Evolutionary conservation across 345 rosid species (phyloP), one percentile per base, ranked within the genome.

Genomic region (Salix exigua): DNA sequence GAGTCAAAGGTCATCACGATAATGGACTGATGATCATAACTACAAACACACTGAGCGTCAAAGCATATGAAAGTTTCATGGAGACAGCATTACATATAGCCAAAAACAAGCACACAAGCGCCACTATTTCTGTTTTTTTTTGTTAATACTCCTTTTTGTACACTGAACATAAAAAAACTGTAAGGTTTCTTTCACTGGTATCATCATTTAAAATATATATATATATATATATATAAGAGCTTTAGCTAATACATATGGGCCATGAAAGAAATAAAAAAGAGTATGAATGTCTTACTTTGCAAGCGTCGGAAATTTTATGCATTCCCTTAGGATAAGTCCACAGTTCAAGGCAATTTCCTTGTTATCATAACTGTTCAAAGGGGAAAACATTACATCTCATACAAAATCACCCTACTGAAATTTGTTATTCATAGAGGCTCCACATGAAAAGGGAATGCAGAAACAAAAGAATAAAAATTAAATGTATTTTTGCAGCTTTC

Each of bases 271-370:
- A 83, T 35, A 40, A 66, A 38, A 77, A 73, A 84, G 65, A 68
- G 66, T 66, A 68, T 10, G 60, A 78, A 75, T 81, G 75, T 72
- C 96, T 93, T 93, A 95, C 99, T 89, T 92, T 48, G 99, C 93
- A 81, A 95, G 94, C 64, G 84, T 78, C n/a, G 90, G 92, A 84
- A 93, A 91, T 81, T 93, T 95, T 86, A 93, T 88, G 90, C 99
- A 95, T 87, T 93, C 99, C 86, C 98, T 89, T 82, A 95, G 83
- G 97, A 93, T 91, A 80, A 80, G 88, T 86, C 99, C 99, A 76
- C 93, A 91, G 82, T 86, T 89, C 83, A 90, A 78, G 81, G 99
- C 98, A 76, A 91, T 89, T 84, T 95, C 97, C 88, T 93, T 93
- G 88, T 91, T 90, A 74, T 95, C 98, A 83, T 95, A 95, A 84